phyloP scores from a whole-genome alignment of 257 asterid genomes.

The Solanum rostratum region DNA sequence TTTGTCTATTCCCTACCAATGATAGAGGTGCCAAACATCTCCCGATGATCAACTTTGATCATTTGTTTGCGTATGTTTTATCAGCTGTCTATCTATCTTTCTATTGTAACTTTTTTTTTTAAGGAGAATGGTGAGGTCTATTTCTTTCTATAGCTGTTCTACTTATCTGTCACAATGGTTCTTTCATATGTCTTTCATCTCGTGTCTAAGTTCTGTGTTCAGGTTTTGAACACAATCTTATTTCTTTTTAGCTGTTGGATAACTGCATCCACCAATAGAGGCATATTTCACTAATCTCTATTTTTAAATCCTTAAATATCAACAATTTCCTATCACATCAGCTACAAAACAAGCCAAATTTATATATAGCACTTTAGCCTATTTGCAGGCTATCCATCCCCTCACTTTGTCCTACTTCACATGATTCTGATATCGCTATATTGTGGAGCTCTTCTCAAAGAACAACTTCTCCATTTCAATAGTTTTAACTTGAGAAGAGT shows the following conservation, averaged over 20 bases:
- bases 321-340: not conserved
- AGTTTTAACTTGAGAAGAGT: not conserved
- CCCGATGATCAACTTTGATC: conserved; percentile 66
- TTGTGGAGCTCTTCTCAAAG: not conserved
- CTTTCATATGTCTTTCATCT: not conserved
- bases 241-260: not conserved
- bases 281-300: not conserved
- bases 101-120: not conserved
- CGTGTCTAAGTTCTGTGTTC: not conserved
- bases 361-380: not conserved
- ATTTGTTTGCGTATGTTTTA: conserved; percentile 68
- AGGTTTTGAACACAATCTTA: not conserved
- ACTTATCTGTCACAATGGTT: not conserved
- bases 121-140: not conserved
- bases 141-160: not conserved
- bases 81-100: not conserved
- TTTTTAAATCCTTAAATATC: not conserved
- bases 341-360: not conserved
- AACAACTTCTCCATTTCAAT: not conserved
- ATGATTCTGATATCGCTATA: not conserved
- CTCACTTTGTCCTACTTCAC: not conserved
- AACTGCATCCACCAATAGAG: not conserved
- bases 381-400: not conserved
- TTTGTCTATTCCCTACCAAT: conserved; percentile 69
- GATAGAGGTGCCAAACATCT: conserved; percentile 66